Conservation (phyloP, 306 rosid genomes). For the Inga leiocalycina region DNA sequence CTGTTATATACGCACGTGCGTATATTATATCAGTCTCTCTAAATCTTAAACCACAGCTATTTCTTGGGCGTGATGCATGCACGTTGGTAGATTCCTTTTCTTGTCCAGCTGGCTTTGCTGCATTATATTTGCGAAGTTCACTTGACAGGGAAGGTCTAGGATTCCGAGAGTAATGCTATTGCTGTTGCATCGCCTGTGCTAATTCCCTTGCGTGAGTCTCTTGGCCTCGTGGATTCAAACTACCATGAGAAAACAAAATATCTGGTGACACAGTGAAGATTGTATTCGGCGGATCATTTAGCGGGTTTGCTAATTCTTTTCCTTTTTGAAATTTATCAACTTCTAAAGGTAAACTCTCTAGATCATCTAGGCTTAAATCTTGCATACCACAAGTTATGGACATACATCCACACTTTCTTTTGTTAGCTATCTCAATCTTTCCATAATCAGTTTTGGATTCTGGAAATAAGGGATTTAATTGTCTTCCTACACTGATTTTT, state of each 20-base stretch:
- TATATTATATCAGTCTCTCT: not conserved
- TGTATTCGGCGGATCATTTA: too few relatives aligned
- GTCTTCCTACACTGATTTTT: too few relatives aligned
- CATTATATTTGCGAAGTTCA: not conserved
- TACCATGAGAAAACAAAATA: not conserved
- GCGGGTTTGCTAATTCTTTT: too few relatives aligned
- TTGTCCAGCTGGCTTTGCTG: not conserved
- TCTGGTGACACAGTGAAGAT: not conserved
- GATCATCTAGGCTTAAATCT: too few relatives aligned
- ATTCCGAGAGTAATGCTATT: not conserved
- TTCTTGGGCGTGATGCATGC: conserved; percentile 20
- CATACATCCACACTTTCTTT: too few relatives aligned
- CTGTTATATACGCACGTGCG: not conserved
- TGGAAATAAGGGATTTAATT: too few relatives aligned
- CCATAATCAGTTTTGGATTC: too few relatives aligned
- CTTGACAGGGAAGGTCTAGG: not conserved
- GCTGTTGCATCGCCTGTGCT: not conserved
- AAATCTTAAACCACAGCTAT: not conserved
- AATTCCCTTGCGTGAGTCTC: not conserved
- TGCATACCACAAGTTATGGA: too few relatives aligned
- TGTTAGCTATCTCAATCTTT: too few relatives aligned
- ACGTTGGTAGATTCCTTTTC: conserved; percentile 26
- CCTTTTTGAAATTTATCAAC: too few relatives aligned
- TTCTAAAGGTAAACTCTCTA: too few relatives aligned
- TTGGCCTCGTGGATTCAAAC: not conserved